Evolutionary conservation across 2,329 filamentous ascomycete species (phyloP).

Genomic region (Verticillium albo-atrum): DNA sequence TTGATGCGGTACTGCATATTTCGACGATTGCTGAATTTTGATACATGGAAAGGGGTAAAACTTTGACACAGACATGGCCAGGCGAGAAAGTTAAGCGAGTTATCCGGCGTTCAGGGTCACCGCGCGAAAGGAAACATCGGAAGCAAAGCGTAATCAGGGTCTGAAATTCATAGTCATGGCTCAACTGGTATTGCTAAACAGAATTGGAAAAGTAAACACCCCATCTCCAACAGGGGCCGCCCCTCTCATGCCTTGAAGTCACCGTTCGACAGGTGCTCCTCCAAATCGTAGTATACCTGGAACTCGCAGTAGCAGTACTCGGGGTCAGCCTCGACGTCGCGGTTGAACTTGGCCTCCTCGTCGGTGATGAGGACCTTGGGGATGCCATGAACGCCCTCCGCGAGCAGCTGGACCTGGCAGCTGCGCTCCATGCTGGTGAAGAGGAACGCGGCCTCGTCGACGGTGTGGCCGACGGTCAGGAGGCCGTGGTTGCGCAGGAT

Average conservation of each 20-base stretch:
- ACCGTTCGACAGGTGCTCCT: constrained; percentile 6
- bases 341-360: constrained; percentile 33
- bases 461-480: constrained; percentile 62
- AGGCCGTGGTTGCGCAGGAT: constrained; percentile 69
- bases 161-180: not conserved
- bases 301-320: constrained; percentile 15
- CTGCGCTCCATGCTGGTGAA: constrained; percentile 64
- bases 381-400: constrained; percentile 41
- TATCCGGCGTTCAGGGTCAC: too few species aligned
- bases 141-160: not conserved
- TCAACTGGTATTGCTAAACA: not conserved
- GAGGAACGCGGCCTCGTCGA: constrained; percentile 69
- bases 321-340: constrained; percentile 13
- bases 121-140: too few species aligned
- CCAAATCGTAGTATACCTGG: constrained; percentile 13
- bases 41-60: not conserved
- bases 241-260: not conserved
- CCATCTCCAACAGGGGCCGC: not conserved
- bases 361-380: constrained; percentile 33
- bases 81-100: too few species aligned
- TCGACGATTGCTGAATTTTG: constrained; percentile 22
- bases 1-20: constrained; percentile 38
- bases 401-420: constrained; percentile 62
- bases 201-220: not conserved
- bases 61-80: not conserved